Percentiles rank a stretch among this genome's conserved stretches.
These are phyloP conservation scores for Scheffersomyces ergatensis DNA, from an alignment of 805 yeast species.

Conservation along the genomic window DNA sequence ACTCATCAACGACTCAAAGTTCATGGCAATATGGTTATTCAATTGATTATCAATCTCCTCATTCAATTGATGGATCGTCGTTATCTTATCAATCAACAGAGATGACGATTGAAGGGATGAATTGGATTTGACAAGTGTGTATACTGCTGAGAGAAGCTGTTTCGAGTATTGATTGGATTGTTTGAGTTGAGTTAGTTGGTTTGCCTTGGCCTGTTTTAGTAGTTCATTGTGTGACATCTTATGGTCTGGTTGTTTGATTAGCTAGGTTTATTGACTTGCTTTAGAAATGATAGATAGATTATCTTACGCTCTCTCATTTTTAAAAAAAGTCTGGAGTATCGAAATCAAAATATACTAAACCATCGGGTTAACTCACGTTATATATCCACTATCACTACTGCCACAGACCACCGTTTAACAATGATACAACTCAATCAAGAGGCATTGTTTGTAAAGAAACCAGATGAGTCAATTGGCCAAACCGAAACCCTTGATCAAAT, in stretches of 20 bases:
- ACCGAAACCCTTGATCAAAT: not conserved
- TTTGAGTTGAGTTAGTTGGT: slow-evolving; percentile 24
- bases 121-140: slow-evolving; percentile 21
- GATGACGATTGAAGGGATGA: slow-evolving; percentile 12
- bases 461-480: slow-evolving; percentile 5
- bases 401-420: too few relatives aligned
- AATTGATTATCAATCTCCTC: slow-evolving; percentile 35
- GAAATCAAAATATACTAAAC: too few relatives aligned
- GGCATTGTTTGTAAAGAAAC: slow-evolving; percentile 13
- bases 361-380: too few relatives aligned
- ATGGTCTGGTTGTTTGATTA: too few relatives aligned
- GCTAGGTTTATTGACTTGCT: too few relatives aligned
- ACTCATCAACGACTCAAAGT: slow-evolving; percentile 23
- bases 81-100: slow-evolving; percentile 30
- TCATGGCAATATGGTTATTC: slow-evolving; percentile 27
- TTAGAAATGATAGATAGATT: too few relatives aligned
- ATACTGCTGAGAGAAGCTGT: slow-evolving; percentile 22
- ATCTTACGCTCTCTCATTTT: too few relatives aligned
- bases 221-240: slow-evolving; percentile 23
- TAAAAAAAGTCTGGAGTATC: too few relatives aligned
- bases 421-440: too few relatives aligned
- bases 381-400: too few relatives aligned
- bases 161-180: slow-evolving; percentile 23
- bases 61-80: slow-evolving; percentile 40
- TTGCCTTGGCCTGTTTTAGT: slow-evolving; percentile 30